Base-by-base conservation (phyloP, 805 yeast species). In the Debaryomyces castellii region DNA sequence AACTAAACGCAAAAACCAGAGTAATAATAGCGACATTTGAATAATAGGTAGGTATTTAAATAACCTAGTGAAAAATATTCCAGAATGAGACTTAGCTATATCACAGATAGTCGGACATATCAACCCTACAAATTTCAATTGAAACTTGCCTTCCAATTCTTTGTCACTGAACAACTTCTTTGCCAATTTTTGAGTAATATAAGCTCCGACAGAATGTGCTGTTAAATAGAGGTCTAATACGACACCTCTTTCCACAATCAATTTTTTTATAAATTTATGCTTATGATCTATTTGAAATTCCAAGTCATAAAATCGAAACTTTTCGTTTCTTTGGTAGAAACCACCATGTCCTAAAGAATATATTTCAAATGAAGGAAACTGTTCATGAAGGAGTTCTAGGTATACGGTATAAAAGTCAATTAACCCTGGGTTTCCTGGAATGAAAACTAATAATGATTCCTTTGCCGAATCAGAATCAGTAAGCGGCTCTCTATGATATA, bases 381-480 rank as follows among this genome's bases (percentile, higher is more conserved):
- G 53, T 20, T 58, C 55, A 45, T 77, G 78, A 44, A 82, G 51
- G 20, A 61, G 53, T 10, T 66, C 61, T 23, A 86, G 59, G 54
- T 81, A 84, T 3, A 78, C 77, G 16, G 69, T 69, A 60, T 87
- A 87, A 62, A 77, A 87, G 49, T 81, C 82, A 35, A 82, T 72
- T 22, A 87, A 62, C 0, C 92, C 94, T 0, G 94, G 94, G 52
- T 87, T 87, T 0, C 94, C 94, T 0, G 94, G 92, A 5, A 87
- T 71, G 51, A 85, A 73, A 4, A 81, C 73, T 38, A 85, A 59
- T 24, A 86, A 52, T 50, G 44, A 39, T 3, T 23, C 24, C 16
- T 40, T 45, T 16, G 20, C 9, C 72, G 76, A 10, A 45, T 46
- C 33, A 17, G 45, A 28, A 14, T 23, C 30, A 11, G 40, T 39